These are phyloP conservation scores for Tricholoma matsutake DNA, from an alignment of 768 basidiomycete species.

Conservation along the genomic window DNA sequence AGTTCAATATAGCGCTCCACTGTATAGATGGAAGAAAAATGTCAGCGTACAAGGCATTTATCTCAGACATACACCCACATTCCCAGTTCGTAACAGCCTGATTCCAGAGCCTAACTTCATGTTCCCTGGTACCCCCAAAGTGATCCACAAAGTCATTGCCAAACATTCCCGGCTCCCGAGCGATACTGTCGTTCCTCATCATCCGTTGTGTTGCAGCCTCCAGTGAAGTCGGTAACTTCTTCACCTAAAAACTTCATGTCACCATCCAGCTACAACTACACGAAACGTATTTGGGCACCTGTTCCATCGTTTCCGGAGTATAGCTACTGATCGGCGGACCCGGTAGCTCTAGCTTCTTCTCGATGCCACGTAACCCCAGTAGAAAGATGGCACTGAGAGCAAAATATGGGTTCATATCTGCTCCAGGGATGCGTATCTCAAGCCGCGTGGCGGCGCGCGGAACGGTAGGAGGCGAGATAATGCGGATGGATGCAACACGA, in stretches of 20 bases:
- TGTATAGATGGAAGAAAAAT: constrained; percentile 26
- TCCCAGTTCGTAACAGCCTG: constrained; percentile 94
- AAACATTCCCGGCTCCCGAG: constrained; percentile 70
- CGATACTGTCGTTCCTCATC: constrained; percentile 75
- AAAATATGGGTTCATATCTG: constrained; percentile 95
- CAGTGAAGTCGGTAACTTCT: constrained; percentile 75
- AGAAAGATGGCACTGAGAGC: constrained; percentile 85
- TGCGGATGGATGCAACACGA: constrained; percentile 86
- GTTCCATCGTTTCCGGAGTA: constrained; percentile 55
- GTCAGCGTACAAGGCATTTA: not conserved
- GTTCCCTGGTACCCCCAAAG: constrained; percentile 90
- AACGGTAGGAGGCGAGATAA: constrained; percentile 90
- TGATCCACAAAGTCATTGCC: constrained; percentile 93
- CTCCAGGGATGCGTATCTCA: constrained; percentile 93
- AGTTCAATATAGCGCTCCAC: constrained; percentile 88
- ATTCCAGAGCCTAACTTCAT: constrained; percentile 85
- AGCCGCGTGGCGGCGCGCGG: constrained; percentile 79
- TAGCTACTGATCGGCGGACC: constrained; percentile 67
- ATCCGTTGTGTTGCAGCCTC: constrained; percentile 79
- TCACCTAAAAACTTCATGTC: constrained; percentile 40
- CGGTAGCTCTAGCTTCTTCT: constrained; percentile 64
- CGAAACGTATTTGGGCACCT: constrained; percentile 22
- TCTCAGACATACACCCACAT: constrained; percentile 45
- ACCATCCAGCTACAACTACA: constrained; percentile 9
- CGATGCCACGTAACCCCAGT: constrained; percentile 85